These are phyloP conservation scores for Rhodotorula sp. DNA, from an alignment of 1,284 basidiomycete species.

Conservation along the genomic window DNA sequence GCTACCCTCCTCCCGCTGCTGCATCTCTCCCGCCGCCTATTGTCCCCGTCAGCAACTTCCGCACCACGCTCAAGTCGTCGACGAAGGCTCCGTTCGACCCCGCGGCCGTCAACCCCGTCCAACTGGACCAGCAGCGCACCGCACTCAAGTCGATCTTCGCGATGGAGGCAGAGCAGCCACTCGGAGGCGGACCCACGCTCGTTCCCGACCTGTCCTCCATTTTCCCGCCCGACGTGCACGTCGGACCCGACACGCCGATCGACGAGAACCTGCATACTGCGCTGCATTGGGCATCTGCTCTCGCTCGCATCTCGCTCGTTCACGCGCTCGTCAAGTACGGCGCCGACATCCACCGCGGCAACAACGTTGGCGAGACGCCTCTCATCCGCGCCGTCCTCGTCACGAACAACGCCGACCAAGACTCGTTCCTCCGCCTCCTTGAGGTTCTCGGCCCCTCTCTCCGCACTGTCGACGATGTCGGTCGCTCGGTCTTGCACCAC, in stretches of 20 bases:
- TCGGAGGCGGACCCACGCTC: background rate
- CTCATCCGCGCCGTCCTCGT: constrained; percentile 89
- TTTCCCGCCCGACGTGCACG: constrained; percentile 46
- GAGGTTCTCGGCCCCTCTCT: constrained; percentile 66
- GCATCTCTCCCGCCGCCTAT: constrained; percentile 2
- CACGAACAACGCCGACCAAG: constrained; percentile 76
- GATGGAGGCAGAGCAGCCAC: constrained; percentile 16
- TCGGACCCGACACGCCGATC: constrained; percentile 73
- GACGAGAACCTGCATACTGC: constrained; percentile 95
- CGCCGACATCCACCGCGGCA: constrained; percentile 83
- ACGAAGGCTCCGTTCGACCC: constrained; percentile 10
- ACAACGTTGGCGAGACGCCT: constrained; percentile 90
- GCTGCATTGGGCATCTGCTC: constrained; percentile 86
- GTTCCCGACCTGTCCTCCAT: constrained; percentile 16
- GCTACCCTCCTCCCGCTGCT: background rate
- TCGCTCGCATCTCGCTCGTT: constrained; percentile 68
- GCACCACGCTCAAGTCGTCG: constrained; percentile 27
- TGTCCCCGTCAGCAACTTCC: constrained; percentile 16
- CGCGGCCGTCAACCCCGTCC: background rate
- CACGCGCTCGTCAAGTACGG: constrained; percentile 67
- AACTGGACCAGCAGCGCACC: constrained; percentile 21
- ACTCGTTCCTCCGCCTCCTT: constrained; percentile 60
- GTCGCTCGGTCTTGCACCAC: constrained; percentile 90
- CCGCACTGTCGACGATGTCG: constrained; percentile 84
- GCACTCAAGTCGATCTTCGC: constrained; percentile 37